These are phyloP conservation scores for Talaromyces sp. DNA, from an alignment of 2,329 filamentous ascomycete species.

Conservation along the genomic window DNA sequence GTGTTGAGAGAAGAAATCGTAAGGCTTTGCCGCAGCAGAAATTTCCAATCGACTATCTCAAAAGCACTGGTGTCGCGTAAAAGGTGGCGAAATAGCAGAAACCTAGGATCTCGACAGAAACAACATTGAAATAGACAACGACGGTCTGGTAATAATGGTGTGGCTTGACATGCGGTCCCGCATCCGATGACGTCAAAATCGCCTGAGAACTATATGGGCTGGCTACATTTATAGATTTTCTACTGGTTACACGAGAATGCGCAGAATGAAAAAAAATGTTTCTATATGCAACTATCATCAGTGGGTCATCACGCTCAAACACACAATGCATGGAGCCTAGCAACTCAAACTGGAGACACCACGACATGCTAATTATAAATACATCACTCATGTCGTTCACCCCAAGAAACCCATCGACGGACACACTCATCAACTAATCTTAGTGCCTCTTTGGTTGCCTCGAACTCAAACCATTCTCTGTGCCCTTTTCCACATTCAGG, in stretches of 20 bases:
- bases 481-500: slow-evolving; percentile 77
- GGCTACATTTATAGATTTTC: neutral
- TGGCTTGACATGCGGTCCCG: neutral
- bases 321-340: neutral
- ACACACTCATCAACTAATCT: slow-evolving; percentile 68
- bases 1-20: neutral
- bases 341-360: neutral
- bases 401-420: slow-evolving; percentile 82
- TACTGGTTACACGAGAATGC: neutral
- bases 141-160: neutral
- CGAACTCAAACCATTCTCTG: slow-evolving; percentile 91
- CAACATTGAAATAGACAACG: neutral
- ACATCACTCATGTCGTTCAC: slow-evolving; percentile 44
- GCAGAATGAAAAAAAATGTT: neutral
- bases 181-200: neutral
- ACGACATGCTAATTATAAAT: neutral
- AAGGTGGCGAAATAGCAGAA: neutral
- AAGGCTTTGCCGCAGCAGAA: neutral
- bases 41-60: neutral
- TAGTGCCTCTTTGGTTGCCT: slow-evolving; percentile 67
- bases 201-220: neutral
- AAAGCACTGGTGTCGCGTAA: neutral
- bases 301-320: neutral
- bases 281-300: neutral
- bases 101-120: neutral